These are phyloP conservation scores for Solanum lignicaule DNA, from an alignment of 257 asterid species.

Conservation along the genomic window DNA sequence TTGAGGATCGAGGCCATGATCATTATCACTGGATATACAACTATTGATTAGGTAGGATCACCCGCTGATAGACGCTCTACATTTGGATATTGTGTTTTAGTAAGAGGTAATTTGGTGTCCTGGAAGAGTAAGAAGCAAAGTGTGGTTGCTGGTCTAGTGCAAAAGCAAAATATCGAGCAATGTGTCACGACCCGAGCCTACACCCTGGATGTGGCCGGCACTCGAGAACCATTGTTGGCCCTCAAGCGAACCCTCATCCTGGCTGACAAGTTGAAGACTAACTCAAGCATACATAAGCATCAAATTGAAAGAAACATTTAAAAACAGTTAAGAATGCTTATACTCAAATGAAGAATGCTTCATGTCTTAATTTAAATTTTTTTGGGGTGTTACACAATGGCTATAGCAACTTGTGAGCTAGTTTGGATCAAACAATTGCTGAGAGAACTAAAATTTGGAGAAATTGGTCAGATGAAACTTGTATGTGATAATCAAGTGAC, in stretches of 20 bases:
- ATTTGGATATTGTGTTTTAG: background rate
- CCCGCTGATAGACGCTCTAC: background rate
- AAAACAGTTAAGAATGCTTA: background rate
- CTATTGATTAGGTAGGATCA: background rate
- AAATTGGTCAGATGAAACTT: background rate
- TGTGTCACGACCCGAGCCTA: background rate
- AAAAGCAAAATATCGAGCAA: background rate
- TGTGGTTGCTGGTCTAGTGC: background rate
- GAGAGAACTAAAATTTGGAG: background rate
- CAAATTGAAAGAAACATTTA: background rate
- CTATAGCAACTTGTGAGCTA: background rate
- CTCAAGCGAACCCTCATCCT: background rate
- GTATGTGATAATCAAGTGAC: background rate
- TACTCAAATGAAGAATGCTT: background rate
- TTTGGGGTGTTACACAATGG: background rate
- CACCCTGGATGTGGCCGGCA: background rate
- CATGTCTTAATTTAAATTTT: background rate
- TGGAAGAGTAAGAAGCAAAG: background rate
- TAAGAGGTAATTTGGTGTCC: background rate
- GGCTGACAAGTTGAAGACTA: background rate
- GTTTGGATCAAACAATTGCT: background rate
- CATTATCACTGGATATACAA: background rate
- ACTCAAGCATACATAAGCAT: background rate
- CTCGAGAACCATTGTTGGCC: background rate
- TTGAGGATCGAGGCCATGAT: background rate